These are phyloP conservation scores for Daldinia grandis DNA, from an alignment of 495 filamentous ascomycete species.

Conservation along the genomic window DNA sequence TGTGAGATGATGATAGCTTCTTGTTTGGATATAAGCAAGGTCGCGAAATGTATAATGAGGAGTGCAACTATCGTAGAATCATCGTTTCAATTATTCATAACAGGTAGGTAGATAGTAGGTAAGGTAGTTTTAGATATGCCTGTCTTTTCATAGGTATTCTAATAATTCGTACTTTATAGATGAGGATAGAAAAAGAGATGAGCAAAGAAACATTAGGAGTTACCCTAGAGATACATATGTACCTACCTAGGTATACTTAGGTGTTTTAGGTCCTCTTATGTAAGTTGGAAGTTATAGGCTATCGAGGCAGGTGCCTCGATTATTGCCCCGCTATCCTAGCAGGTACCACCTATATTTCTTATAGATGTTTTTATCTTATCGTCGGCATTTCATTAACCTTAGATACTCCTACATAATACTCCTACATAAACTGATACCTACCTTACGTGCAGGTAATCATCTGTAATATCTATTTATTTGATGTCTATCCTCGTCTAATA, in stretches of 20 bases:
- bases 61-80: neutral
- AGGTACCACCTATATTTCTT: too few species aligned
- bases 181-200: too few species aligned
- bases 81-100: neutral
- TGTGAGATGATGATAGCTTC: neutral
- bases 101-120: too few species aligned
- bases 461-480: neutral
- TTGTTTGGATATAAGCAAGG: neutral
- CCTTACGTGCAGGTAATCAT: too few species aligned
- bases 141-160: neutral
- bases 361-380: conserved; percentile 17
- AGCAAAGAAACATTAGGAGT: too few species aligned
- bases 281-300: too few species aligned
- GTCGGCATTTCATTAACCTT: conserved; percentile 1
- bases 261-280: neutral
- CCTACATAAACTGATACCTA: too few species aligned
- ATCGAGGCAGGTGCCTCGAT: too few species aligned
- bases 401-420: neutral
- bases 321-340: neutral
- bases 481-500: neutral
- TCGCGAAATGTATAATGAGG: neutral
- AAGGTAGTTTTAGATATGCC: too few species aligned
- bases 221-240: too few species aligned
- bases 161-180: neutral
- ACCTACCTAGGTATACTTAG: neutral